These are phyloP conservation scores for Candida ulmi DNA, from an alignment of 805 yeast species.

Conservation along the genomic window DNA sequence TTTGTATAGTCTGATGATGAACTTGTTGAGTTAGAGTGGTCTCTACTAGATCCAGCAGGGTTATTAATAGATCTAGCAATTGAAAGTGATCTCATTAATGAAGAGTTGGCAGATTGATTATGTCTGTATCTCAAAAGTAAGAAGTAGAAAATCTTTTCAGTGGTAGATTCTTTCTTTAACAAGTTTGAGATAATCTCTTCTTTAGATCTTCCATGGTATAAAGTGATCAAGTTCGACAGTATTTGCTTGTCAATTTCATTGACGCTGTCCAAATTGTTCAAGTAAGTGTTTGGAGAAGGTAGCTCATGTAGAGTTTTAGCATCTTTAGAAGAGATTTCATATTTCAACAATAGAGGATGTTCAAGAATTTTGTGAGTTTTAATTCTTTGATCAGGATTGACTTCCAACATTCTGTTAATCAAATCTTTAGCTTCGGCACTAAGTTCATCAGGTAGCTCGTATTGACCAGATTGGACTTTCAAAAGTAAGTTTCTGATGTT, in stretches of 20 bases:
- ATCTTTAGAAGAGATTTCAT: slow-evolving; percentile 28
- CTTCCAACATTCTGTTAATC: slow-evolving; percentile 57
- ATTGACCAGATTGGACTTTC: slow-evolving; percentile 73
- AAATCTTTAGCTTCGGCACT: slow-evolving; percentile 64
- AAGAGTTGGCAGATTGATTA: slow-evolving; percentile 40
- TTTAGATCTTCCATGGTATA: slow-evolving; percentile 75
- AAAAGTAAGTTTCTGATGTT: slow-evolving; percentile 63
- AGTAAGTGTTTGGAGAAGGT: slow-evolving; percentile 25
- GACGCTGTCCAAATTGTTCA: slow-evolving; percentile 19
- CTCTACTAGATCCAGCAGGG: slow-evolving; percentile 2
- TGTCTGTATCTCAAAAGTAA: slow-evolving; percentile 69
- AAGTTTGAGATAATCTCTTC: slow-evolving; percentile 51
- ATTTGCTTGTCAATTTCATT: slow-evolving; percentile 69
- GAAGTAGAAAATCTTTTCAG: slow-evolving; percentile 79
- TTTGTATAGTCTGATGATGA: slow-evolving; percentile 5
- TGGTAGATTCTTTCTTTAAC: slow-evolving; percentile 49
- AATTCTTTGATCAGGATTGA: slow-evolving; percentile 67
- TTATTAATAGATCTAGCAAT: slow-evolving; percentile 24
- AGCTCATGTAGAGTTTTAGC: slow-evolving; percentile 23
- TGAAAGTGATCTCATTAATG: slow-evolving; percentile 24
- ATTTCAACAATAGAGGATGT: slow-evolving; percentile 79
- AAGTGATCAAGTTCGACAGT: slow-evolving; percentile 64
- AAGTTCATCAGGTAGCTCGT: slow-evolving; percentile 63
- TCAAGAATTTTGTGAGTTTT: slow-evolving; percentile 57
- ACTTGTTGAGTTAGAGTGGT: slow-evolving; percentile 7